Conservation (phyloP, 257 asterid species). For the Forsythia suspensa region DNA sequence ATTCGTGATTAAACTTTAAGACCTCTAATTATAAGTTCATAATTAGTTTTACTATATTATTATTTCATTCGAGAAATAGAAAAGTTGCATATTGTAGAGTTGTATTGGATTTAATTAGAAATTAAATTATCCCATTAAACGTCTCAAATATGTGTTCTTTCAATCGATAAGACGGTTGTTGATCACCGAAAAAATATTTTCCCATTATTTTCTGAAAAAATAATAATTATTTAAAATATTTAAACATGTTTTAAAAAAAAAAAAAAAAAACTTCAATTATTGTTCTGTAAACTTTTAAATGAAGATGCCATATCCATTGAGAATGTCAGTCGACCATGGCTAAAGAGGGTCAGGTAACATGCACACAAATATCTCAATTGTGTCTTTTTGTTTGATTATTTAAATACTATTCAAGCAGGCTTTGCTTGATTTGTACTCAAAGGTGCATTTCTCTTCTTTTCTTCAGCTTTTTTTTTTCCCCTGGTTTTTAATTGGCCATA, state of each 20-base stretch:
- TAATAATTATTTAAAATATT: background rate
- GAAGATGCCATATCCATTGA: background rate
- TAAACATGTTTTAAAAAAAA: background rate
- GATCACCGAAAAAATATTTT: background rate
- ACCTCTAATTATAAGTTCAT: background rate
- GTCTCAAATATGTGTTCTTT: too few species aligned
- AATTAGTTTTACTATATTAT: background rate
- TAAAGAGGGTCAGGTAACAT: slow-evolving; percentile 1
- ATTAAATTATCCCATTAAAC: background rate
- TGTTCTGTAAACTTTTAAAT: background rate
- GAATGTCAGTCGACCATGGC: background rate
- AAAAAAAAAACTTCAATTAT: background rate
- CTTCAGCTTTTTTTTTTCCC: background rate
- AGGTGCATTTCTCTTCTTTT: slow-evolving; percentile 17
- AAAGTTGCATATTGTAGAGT: background rate
- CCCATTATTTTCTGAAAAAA: background rate
- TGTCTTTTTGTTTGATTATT: slow-evolving; percentile 11
- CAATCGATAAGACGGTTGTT: too few species aligned
- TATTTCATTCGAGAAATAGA: background rate
- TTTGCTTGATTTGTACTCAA: slow-evolving; percentile 35
- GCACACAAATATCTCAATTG: slow-evolving; percentile 4
- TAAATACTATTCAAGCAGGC: slow-evolving; percentile 3
- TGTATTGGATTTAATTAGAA: background rate
- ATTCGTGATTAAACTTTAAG: background rate
- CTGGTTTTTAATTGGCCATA: background rate